Evolutionary conservation across 768 basidiomycete genomes (phyloP), one percentile per base, ranked within the genome.

Genomic region (Lactarius evosmus): DNA sequence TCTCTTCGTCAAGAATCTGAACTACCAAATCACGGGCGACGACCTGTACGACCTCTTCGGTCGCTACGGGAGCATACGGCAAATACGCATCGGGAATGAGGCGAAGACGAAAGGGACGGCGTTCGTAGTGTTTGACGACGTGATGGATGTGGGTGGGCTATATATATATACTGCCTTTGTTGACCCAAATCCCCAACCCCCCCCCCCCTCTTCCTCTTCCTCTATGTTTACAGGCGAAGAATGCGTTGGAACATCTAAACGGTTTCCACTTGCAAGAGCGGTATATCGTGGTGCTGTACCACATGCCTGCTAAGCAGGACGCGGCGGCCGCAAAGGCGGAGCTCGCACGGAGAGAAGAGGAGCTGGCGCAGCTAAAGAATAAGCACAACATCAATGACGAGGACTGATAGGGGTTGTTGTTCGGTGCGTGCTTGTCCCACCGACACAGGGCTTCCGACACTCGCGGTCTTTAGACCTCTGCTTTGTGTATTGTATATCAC

Each of bases 251-350:
- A 72, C 95, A 97, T 75, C 75, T 98, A 72, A 98, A 98, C 70
- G 96, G 96, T 51, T 99, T 99, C 79, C 96, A 99, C 78, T 75
- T 99, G 63, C 94, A 95, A 78, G 96, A 97, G 76, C 89, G 96
- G 29, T 99, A 98, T 76, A 96, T 99, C 58, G 96, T 99, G 62
- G 96, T 98, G 9, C 79, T 98, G 32, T 98, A 96, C 72, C 95
- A 98, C 73, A 96, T 98, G 88, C 93, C 95, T 40, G 88, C 93
- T n/a, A 93, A 95, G 75, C 93, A 95, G 71, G 93, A 95, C 70
- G 93, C 93, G 1, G 93, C 93, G 1, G 89, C 93, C 7, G 89
- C 90, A 16, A 97, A 97, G 72, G 91, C 93, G 25, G 96, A 98
- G 69, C 77, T 98, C 57, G 91, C 93, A 16, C 85, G 86, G 69